Conservation (phyloP, 352 stramenopile species). For the Phytophthora vignae region DNA sequence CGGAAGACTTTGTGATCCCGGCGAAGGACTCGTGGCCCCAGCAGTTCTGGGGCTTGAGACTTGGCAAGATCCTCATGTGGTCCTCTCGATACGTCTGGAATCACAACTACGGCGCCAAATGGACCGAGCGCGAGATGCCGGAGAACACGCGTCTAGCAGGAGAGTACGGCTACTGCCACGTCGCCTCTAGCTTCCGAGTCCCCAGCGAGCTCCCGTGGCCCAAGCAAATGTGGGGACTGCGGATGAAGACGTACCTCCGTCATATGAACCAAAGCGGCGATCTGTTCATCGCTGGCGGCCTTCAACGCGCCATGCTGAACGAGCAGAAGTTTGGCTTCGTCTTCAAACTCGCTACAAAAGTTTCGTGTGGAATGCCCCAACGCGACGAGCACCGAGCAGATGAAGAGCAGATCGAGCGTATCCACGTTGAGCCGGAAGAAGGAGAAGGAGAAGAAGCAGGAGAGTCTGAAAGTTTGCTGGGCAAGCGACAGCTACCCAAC, state of each 20-base stretch:
- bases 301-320: conserved; percentile 7
- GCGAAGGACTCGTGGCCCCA: conserved; percentile 24
- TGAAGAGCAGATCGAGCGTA: conserved; percentile 9
- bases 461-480: conserved; percentile 8
- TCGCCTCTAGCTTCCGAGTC: conserved; percentile 26
- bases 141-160: conserved; percentile 15
- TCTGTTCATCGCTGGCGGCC: conserved; percentile 17
- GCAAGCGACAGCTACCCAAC: conserved; percentile 17
- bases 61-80: conserved; percentile 40
- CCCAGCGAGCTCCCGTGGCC: conserved; percentile 32
- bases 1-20: conserved; percentile 38
- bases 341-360: conserved; percentile 26
- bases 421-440: not conserved
- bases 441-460: not conserved
- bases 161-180: conserved; percentile 29
- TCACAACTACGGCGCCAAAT: conserved; percentile 4
- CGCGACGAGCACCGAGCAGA: conserved; percentile 6
- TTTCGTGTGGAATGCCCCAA: conserved; percentile 4
- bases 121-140: conserved; percentile 25
- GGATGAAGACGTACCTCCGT: conserved; percentile 21
- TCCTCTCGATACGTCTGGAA: conserved; percentile 35
- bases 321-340: conserved; percentile 34
- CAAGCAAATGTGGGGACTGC: conserved; percentile 33
- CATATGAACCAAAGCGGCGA: conserved; percentile 26
- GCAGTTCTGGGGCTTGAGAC: conserved; percentile 27